Evolutionary conservation across 306 rosid genomes (phyloP).

Genomic region (Castanospermum australe): DNA sequence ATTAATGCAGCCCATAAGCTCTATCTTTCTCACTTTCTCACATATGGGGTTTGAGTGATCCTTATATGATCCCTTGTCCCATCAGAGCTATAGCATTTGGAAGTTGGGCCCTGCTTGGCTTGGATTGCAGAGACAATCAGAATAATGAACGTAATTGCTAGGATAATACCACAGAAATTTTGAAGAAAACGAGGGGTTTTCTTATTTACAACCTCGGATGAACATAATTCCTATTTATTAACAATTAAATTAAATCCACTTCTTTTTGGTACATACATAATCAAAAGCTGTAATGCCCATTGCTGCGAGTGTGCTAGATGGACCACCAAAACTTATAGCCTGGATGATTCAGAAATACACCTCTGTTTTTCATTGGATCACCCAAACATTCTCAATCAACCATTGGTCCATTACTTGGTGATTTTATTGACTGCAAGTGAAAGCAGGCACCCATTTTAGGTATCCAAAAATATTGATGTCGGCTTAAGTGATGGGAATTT

Average conservation of each 20-base stretch:
- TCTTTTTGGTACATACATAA: slow-evolving; percentile 34
- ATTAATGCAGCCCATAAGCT: slow-evolving; percentile 17
- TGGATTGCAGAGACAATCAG: slow-evolving; percentile 24
- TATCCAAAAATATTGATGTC: slow-evolving; percentile 46
- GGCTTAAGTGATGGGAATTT: slow-evolving; percentile 44
- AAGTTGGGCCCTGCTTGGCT: slow-evolving; percentile 34
- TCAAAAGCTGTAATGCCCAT: slow-evolving; percentile 40
- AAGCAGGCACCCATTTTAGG: slow-evolving; percentile 42
- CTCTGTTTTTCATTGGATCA: slow-evolving; percentile 41
- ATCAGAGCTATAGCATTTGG: slow-evolving; percentile 38
- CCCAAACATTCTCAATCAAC: slow-evolving; percentile 45
- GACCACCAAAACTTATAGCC: slow-evolving; percentile 45
- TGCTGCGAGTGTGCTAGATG: slow-evolving; percentile 33
- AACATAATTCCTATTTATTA: background rate
- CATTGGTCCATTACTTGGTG: slow-evolving; percentile 40
- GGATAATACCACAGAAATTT: slow-evolving; percentile 23
- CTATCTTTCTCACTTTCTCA: slow-evolving; percentile 2
- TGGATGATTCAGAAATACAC: slow-evolving; percentile 41
- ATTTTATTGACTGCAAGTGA: slow-evolving; percentile 41
- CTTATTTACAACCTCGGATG: slow-evolving; percentile 14
- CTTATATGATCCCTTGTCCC: slow-evolving; percentile 47
- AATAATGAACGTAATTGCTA: slow-evolving; percentile 29
- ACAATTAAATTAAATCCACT: slow-evolving; percentile 25
- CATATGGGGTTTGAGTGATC: slow-evolving; percentile 34
- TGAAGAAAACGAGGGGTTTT: background rate